These are phyloP conservation scores for Erythrophleum ivorense DNA, from an alignment of 331 rosid species.

Conservation along the genomic window DNA sequence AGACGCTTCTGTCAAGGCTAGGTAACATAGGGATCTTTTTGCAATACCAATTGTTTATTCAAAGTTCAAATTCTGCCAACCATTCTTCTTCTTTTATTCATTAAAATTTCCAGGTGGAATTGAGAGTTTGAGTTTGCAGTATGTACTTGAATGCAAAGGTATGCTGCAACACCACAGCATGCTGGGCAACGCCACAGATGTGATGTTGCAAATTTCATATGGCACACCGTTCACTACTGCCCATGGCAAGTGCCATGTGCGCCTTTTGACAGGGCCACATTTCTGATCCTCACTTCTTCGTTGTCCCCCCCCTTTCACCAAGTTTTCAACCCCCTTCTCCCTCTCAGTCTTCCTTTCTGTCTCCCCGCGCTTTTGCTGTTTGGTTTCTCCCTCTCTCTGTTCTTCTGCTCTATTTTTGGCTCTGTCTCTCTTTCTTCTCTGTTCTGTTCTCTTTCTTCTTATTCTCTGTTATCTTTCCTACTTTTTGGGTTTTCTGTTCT, in stretches of 20 bases:
- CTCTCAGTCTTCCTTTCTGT: too few species aligned
- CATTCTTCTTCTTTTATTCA: constrained; percentile 12
- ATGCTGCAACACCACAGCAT: neutral
- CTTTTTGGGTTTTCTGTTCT: neutral
- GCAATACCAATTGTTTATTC: constrained; percentile 32
- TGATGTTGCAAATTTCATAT: neutral
- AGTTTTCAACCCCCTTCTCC: neutral
- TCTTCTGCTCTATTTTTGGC: neutral
- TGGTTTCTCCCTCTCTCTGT: neutral
- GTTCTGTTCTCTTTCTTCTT: neutral
- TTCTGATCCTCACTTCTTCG: neutral
- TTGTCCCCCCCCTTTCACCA: neutral
- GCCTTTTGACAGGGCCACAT: neutral
- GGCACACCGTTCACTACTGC: neutral
- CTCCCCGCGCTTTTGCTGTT: neutral
- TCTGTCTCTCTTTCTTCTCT: neutral
- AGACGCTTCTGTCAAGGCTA: constrained; percentile 71
- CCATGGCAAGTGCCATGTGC: neutral
- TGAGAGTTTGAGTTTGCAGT: constrained; percentile 36
- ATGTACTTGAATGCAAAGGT: constrained; percentile 1
- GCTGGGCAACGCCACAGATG: neutral
- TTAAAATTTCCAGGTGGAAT: constrained; percentile 1
- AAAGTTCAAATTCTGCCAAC: constrained; percentile 36
- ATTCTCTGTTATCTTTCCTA: neutral
- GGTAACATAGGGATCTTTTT: constrained; percentile 58